Base-by-base conservation (phyloP, 306 rosid genomes). In the Cicer arietinum region DNA sequence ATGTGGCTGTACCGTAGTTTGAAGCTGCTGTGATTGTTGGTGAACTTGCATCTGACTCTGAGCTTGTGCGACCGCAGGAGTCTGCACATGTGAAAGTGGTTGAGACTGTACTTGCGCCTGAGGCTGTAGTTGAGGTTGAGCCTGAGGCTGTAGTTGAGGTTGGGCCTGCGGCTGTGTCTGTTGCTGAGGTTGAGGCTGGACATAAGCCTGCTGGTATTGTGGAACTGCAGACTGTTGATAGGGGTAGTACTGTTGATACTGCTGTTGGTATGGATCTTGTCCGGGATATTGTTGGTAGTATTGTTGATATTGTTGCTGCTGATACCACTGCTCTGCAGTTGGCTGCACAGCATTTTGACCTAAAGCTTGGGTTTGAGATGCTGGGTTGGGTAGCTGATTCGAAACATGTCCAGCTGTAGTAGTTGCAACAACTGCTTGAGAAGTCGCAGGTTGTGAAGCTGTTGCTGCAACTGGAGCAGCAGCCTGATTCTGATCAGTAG, bases 271-370 rank as follows among this genome's bases (percentile, higher is more conserved):
- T 42, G 89, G 91, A 80, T 94, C 97, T 86, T 88, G 90, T 65
- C 98, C 97, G 63, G 96, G 92, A 69, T 90, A 91, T 67, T 91
- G 98, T 84, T 91, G 98, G 72, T 94, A 91, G 78, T 89, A 91
- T 82, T 89, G 97, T 63, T 89, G 97, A 85, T 91, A 91, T 67
- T 88, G 96, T 76, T 91, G 97, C 71, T 93, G 98, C 81, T 93
- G 98, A 80, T 90, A 89, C 97, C 93, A 95, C 78, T 92, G 98
- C 60, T 92, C 99, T 52, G 93, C 68, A 40, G 88, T 89, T 6
- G 85, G 87, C 69, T 82, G 89, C 70, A 56, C 87, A 72, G 41
- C 88, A 72, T 85, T 77, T 78, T 90, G 92, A 50, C 37, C 86
- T 70, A 57, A 70, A 16, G 90, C 77, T 84, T 86, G 93, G 43